Evolutionary conservation across 768 basidiomycete species (phyloP).

Genomic region (Chalciporus chontae): DNA sequence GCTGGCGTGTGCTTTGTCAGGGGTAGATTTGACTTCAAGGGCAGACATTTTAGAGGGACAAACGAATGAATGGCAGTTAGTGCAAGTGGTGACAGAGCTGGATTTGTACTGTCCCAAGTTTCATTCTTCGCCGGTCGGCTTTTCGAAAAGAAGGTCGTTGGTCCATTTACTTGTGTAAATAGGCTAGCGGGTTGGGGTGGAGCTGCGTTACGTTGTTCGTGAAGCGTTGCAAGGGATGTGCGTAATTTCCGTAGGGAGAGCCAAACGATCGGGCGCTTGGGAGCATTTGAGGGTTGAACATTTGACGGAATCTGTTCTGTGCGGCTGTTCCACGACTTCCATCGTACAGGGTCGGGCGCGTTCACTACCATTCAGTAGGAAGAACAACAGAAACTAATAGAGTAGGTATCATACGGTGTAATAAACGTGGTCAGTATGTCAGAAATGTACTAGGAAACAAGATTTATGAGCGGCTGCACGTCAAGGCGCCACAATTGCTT

Average conservation of each 20-base stretch:
- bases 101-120: not conserved
- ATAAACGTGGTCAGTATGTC: not conserved
- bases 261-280: not conserved
- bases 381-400: not conserved
- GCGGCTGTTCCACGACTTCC: not conserved
- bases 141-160: not conserved
- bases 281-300: too few species aligned
- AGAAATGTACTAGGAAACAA: not conserved
- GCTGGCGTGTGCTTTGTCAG: slow-evolving; percentile 6
- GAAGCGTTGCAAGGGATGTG: not conserved
- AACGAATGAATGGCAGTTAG: slow-evolving; percentile 16
- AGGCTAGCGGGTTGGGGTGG: slow-evolving; percentile 6
- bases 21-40: slow-evolving; percentile 5
- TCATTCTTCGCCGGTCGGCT: slow-evolving; percentile 4
- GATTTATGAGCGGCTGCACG: not conserved
- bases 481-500: not conserved
- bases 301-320: not conserved
- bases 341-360: not conserved
- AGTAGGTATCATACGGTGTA: slow-evolving; percentile 10
- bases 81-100: not conserved
- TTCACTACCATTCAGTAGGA: not conserved
- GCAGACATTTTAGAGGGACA: slow-evolving; percentile 13
- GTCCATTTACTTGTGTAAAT: not conserved
- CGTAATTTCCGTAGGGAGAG: not conserved
- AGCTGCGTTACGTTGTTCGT: slow-evolving; percentile 15